phyloP scores from a whole-genome alignment of 2,329 filamentous ascomycete species.

The Xylariaceae sp. region DNA sequence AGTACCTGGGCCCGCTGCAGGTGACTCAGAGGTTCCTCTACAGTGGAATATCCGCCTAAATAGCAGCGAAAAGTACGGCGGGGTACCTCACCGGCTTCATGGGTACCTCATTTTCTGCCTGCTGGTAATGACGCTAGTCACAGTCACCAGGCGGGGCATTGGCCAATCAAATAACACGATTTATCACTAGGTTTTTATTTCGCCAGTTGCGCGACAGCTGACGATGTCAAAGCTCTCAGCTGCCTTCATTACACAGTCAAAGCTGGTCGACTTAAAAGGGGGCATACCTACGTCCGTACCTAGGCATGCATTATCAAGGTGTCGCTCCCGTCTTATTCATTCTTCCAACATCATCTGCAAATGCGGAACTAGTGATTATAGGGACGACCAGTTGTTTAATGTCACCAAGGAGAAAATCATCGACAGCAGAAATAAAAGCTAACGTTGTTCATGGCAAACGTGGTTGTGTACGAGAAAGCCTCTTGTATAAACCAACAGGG shows the following conservation, averaged over 20 bases:
- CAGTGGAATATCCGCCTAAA: not conserved
- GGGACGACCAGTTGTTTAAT: too few species aligned
- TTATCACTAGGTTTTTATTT: not conserved
- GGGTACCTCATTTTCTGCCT: not conserved
- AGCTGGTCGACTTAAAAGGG: not conserved
- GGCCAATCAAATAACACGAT: conserved; percentile 22
- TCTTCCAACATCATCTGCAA: too few species aligned
- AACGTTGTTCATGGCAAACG: not conserved
- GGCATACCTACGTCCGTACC: not conserved
- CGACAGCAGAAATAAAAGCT: not conserved
- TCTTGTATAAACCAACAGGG: conserved; percentile 7
- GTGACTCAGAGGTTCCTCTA: not conserved
- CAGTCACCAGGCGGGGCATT: conserved; percentile 26
- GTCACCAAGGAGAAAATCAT: too few species aligned
- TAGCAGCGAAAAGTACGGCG: not conserved
- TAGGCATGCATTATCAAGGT: too few species aligned
- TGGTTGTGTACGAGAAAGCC: not conserved
- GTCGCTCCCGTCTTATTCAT: too few species aligned
- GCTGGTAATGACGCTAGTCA: not conserved
- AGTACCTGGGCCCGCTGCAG: not conserved
- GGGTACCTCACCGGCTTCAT: not conserved
- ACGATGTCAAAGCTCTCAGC: not conserved
- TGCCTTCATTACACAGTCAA: not conserved
- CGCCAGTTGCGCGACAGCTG: conserved; percentile 11
- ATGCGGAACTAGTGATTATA: too few species aligned